Percentiles rank a stretch among this genome's conserved stretches.
Conservation (phyloP, 1,284 basidiomycete species). For the Ganoderma sp. region DNA sequence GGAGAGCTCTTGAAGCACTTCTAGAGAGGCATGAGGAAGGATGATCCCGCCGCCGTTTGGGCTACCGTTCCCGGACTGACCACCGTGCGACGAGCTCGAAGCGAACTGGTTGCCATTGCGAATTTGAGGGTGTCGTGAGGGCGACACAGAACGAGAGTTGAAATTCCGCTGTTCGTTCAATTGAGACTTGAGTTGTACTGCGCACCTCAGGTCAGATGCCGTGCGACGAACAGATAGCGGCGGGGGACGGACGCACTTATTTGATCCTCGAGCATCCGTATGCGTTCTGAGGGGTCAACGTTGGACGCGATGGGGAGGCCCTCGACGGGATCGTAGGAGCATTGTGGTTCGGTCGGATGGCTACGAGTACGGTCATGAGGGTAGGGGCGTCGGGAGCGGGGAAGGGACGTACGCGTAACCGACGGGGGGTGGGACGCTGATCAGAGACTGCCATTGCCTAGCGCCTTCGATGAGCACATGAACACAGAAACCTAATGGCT, state of each 20-base stretch:
- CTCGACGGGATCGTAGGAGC: slow-evolving; percentile 83
- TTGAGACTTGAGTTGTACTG: slow-evolving; percentile 68
- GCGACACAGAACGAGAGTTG: slow-evolving; percentile 48
- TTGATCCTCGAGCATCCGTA: slow-evolving; percentile 76
- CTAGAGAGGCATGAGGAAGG: slow-evolving; percentile 55
- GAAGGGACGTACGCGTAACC: slow-evolving; percentile 70
- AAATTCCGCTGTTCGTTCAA: slow-evolving; percentile 59
- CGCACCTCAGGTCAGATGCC: slow-evolving; percentile 14
- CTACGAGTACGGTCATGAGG: slow-evolving; percentile 45
- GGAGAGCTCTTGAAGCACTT: slow-evolving; percentile 49
- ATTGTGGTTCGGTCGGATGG: slow-evolving; percentile 80
- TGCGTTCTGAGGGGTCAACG: slow-evolving; percentile 75
- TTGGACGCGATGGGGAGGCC: slow-evolving; percentile 76
- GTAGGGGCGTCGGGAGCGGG: slow-evolving; percentile 6
- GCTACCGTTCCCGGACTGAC: slow-evolving; percentile 35
- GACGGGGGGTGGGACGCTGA: slow-evolving; percentile 78
- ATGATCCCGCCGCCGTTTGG: slow-evolving; percentile 44
- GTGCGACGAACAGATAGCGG: slow-evolving; percentile 4
- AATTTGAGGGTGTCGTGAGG: slow-evolving; percentile 41
- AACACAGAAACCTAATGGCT: slow-evolving; percentile 1
- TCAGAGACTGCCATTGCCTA: slow-evolving; percentile 78
- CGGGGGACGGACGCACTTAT: slow-evolving; percentile 56
- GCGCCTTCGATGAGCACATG: slow-evolving; percentile 22
- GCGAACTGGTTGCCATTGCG: slow-evolving; percentile 28
- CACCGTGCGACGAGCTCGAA: slow-evolving; percentile 35